A percentile compares a stretch with the other conserved stretches of the same genome.
Evolutionary conservation across 1,284 basidiomycete species (phyloP).

Genomic region (Leccinum solheimii): DNA sequence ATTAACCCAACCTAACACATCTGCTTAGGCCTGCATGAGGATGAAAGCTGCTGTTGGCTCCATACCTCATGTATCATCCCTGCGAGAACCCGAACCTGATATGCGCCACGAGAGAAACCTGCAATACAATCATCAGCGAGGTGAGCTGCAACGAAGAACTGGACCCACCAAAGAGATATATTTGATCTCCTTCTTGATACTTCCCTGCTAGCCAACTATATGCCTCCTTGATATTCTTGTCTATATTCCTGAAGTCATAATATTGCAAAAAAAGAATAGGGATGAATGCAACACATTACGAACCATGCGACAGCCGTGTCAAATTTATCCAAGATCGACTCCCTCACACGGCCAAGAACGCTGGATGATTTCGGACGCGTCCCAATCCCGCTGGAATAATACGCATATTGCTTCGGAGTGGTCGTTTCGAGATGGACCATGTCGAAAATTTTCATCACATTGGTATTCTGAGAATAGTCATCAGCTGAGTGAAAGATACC

Average conservation of each 20-base stretch:
- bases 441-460: conserved; percentile 37
- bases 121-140: not conserved
- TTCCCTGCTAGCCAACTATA: conserved; percentile 43
- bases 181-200: conserved; percentile 41
- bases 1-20: conserved; percentile 17
- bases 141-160: not conserved
- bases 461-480: conserved; percentile 9
- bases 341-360: conserved; percentile 19
- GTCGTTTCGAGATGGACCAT: conserved; percentile 23
- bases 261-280: not conserved
- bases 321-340: conserved; percentile 19
- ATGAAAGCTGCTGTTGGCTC: not conserved
- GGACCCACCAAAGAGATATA: conserved; percentile 43
- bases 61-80: conserved; percentile 41
- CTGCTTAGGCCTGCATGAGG: not conserved
- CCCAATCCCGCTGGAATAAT: conserved; percentile 43
- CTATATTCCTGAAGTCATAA: conserved; percentile 22
- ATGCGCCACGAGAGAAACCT: conserved; percentile 47
- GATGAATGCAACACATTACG: not conserved
- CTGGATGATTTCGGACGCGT: conserved; percentile 31
- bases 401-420: conserved; percentile 29
- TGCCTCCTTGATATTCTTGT: conserved; percentile 26
- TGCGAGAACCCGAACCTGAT: conserved; percentile 40
- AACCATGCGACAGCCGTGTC: conserved; percentile 34
- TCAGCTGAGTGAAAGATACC: not conserved